These are phyloP conservation scores for Stereum hirsutum DNA, from an alignment of 1,284 basidiomycete species.

Conservation along the genomic window DNA sequence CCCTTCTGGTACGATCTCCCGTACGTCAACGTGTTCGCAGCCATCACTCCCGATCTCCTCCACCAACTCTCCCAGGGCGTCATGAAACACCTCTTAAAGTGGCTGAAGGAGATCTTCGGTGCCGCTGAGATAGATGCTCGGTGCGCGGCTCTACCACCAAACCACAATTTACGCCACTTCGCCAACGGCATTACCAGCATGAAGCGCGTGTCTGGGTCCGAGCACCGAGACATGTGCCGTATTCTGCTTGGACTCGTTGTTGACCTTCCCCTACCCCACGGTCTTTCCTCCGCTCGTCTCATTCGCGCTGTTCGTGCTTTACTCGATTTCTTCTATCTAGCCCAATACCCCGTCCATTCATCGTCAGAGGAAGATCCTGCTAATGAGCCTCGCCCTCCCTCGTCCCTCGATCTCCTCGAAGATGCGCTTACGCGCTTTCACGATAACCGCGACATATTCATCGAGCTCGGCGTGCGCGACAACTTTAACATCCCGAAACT, in stretches of 20 bases:
- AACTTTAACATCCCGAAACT: constrained; percentile 31
- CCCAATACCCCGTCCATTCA: constrained; percentile 16
- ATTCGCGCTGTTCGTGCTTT: constrained; percentile 11
- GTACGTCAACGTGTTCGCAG: constrained; percentile 13
- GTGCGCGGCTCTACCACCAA: constrained; percentile 10
- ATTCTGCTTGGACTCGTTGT: constrained; percentile 13
- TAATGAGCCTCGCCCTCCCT: too few species aligned
- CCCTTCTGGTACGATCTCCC: constrained; percentile 28
- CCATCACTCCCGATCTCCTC: constrained; percentile 20
- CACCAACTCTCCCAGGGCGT: constrained; percentile 24
- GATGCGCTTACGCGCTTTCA: constrained; percentile 16
- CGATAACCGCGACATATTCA: constrained; percentile 17
- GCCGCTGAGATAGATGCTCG: constrained; percentile 15
- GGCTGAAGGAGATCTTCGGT: constrained; percentile 12
- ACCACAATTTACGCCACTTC: constrained; percentile 13
- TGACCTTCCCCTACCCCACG: constrained; percentile 7
- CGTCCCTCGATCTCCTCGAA: constrained; percentile 13
- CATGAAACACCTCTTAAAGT: constrained; percentile 20
- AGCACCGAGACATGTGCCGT: constrained; percentile 13
- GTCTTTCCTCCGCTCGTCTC: constrained; percentile 5
- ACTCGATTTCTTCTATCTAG: constrained; percentile 20
- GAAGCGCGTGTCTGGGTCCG: constrained; percentile 12
- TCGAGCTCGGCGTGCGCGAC: constrained; percentile 12
- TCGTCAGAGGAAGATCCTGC: too few species aligned
- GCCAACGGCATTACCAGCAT: constrained; percentile 15